A percentile compares a stretch with the other conserved stretches of the same genome.
Conservation (phyloP, 2,329 filamentous ascomycete genomes). For the Apiospora phragmitis region DNA sequence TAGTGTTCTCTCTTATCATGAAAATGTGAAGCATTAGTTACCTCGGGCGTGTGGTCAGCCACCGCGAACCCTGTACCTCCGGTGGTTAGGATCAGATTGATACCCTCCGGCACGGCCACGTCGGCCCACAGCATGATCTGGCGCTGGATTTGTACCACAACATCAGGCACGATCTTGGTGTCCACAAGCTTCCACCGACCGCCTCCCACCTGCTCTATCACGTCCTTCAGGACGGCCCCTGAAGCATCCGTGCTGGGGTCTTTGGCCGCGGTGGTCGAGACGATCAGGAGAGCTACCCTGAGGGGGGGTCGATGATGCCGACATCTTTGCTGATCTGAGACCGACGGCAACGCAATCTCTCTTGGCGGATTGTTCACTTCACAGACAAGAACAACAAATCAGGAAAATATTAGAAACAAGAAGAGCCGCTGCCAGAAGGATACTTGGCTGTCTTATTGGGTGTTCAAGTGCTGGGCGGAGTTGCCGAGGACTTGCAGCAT, state of each 20-base stretch:
- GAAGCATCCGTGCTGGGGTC: conserved; percentile 80
- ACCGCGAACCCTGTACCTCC: conserved; percentile 92
- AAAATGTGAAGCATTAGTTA: conserved; percentile 34
- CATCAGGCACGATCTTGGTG: conserved; percentile 78
- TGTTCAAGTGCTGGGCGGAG: neutral
- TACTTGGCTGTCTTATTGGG: neutral
- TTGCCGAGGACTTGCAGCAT: neutral
- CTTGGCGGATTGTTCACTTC: neutral
- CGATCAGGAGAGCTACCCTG: conserved; percentile 75
- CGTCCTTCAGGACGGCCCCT: conserved; percentile 63
- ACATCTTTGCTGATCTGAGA: neutral
- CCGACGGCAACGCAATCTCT: neutral
- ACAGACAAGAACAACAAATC: neutral
- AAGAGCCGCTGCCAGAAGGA: neutral
- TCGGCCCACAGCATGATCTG: conserved; percentile 76
- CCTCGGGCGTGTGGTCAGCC: conserved; percentile 86
- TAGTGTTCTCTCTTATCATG: too few species aligned
- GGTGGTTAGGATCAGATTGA: conserved; percentile 83
- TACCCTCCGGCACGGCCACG: conserved; percentile 45
- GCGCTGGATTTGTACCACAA: conserved; percentile 71
- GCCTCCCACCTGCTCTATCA: conserved; percentile 66
- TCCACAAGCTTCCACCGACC: conserved; percentile 71
- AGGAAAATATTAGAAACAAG: neutral
- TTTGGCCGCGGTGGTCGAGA: conserved; percentile 85
- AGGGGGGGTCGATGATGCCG: conserved; percentile 39